Evolutionary conservation across 2,329 filamentous ascomycete species (phyloP), one percentile per base, ranked within the genome.

Genomic region (Claviceps digitariae): DNA sequence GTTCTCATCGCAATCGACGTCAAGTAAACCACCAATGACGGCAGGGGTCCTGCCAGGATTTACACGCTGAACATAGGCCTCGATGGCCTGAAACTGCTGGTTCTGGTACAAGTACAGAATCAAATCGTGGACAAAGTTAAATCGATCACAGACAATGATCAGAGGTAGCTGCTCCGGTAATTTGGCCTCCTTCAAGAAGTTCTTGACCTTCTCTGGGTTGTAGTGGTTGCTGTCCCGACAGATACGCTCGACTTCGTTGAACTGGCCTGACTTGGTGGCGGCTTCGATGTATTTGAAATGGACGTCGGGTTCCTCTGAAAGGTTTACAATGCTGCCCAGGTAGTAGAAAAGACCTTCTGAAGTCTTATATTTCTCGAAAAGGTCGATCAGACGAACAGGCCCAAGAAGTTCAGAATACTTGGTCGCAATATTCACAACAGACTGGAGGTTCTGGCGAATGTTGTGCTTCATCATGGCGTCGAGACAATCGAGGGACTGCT

Each of bases 211-310:
- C 70, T 96, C 90, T 0, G 90, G 79, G 68, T 96, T 91, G 72
- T 90, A 91, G 64, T 79, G 78, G 67, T 86, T 90, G 77, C 86
- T 94, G 69, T 98, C 93, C 57, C 94, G 84, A 74, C 91, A 97
- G 64, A 98, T 91, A 52, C 93, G 87, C 77, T 98, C 91, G 21
- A 98, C 93, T 66, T 98, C 93, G 60, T 88, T 90, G 64, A 95
- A 82, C 70, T 98, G 91, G 31, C 85, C 83, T 81, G 95, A 94
- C 65, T 84, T 87, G 25, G 90, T 95, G 34, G 94, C 93, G 53
- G 93, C 90, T 72, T 98, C 91, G 55, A 98, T 95, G 71, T 98
- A 98, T 77, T 98, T 98, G 83, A 96, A 98, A 67, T 93, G 87
- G 31, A 98, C 93, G 66, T 98, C 93, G 23, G 86, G 79, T 62